Conservation (phyloP, 257 asterid species). For the Knoxia roxburghii region DNA sequence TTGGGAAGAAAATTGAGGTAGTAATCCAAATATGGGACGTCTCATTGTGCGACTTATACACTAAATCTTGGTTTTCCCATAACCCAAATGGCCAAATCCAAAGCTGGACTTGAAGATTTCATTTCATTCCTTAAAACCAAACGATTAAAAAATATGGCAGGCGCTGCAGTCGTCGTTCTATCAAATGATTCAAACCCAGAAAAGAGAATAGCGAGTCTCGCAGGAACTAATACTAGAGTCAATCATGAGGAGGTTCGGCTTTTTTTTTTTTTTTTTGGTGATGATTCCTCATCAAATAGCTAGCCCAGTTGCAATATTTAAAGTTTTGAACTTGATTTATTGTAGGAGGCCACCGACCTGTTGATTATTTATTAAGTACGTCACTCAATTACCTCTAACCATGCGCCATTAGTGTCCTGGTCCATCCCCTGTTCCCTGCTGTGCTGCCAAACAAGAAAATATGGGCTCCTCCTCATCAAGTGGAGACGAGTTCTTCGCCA, state of each 20-base stretch:
- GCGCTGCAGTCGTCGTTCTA: too few species aligned
- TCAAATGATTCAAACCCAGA: conserved; percentile 2
- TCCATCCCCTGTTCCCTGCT: not conserved
- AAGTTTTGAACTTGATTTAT: too few species aligned
- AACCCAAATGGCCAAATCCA: too few species aligned
- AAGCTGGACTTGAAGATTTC: too few species aligned
- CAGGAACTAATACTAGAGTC: not conserved
- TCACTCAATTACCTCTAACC: not conserved
- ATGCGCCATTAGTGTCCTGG: not conserved
- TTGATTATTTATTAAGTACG: not conserved
- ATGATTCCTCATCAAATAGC: not conserved
- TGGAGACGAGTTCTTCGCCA: too few species aligned
- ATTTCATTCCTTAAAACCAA: too few species aligned
- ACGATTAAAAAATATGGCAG: too few species aligned
- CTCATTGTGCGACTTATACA: too few species aligned
- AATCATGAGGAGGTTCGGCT: not conserved
- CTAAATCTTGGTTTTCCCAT: too few species aligned
- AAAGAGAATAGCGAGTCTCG: not conserved
- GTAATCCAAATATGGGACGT: too few species aligned
- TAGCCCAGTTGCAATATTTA: not conserved
- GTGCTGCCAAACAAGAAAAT: not conserved
- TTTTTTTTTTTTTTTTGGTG: too few species aligned
- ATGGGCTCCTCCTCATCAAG: not conserved
- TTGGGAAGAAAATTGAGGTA: too few species aligned
- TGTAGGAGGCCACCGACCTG: not conserved